A percentile compares a stretch with the other conserved stretches of the same genome.
These are phyloP conservation scores for Combretum micranthum DNA, from an alignment of 345 rosid genomes.

Conservation along the genomic window DNA sequence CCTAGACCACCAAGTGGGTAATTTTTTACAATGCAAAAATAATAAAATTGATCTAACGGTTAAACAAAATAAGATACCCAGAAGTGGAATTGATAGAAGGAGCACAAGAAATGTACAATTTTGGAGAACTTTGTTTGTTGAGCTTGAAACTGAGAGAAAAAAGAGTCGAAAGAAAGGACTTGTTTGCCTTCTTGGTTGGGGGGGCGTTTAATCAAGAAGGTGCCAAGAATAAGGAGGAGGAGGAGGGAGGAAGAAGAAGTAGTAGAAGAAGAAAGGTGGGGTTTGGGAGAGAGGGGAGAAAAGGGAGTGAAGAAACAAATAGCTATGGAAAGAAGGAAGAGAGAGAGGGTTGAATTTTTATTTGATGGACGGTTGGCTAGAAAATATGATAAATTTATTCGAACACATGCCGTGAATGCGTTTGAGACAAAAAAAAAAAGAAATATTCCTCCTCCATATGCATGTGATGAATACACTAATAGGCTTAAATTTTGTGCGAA, in stretches of 20 bases:
- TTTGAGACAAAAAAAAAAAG: too few species aligned
- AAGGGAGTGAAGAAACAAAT: constrained; percentile 11
- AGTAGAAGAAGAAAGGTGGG: neutral
- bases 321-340: neutral
- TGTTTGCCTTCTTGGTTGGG: neutral
- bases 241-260: neutral
- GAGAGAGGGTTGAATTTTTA: neutral
- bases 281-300: neutral
- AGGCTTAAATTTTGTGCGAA: too few species aligned
- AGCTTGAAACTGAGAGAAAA: neutral
- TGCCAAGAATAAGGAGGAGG: constrained; percentile 3
- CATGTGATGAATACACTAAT: too few species aligned
- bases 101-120: too few species aligned
- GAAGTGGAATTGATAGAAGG: too few species aligned
- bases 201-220: neutral
- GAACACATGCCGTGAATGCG: too few species aligned
- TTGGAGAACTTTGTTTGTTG: too few species aligned
- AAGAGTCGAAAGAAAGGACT: constrained; percentile 5
- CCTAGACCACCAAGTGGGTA: constrained; percentile 83
- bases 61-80: too few species aligned
- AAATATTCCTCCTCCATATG: too few species aligned
- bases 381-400: too few species aligned
- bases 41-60: too few species aligned
- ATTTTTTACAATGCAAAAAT: constrained; percentile 6
- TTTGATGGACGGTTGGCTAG: constrained; percentile 13